Conservation (phyloP, 106 monocot species). For the Apostasia shenzhenica region DNA sequence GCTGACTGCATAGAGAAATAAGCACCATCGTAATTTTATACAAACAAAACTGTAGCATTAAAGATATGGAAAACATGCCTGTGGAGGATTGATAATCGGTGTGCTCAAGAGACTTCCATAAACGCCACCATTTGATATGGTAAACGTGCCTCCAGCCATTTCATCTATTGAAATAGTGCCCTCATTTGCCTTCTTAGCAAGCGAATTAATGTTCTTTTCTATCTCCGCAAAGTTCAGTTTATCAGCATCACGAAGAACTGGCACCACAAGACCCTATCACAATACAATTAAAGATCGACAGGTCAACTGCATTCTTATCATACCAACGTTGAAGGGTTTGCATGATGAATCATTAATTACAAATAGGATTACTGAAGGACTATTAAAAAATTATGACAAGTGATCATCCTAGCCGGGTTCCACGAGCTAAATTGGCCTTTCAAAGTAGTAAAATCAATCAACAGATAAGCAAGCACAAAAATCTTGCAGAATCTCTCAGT, state of each 20-base stretch:
- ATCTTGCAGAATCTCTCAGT: no score
- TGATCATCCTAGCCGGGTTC: no score
- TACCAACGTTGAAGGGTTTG: no score
- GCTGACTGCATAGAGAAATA: conserved; percentile 54
- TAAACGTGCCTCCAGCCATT: conserved; percentile 96
- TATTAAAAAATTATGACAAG: no score
- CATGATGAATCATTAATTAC: no score
- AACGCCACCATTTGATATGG: conserved; percentile 94
- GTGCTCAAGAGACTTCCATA: conserved; percentile 90
- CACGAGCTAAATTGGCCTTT: no score
- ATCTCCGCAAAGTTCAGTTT: conserved; percentile 80
- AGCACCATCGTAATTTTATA: not conserved
- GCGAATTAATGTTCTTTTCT: conserved; percentile 76
- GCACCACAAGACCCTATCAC: conserved; percentile 81
- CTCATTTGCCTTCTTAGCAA: conserved; percentile 62
- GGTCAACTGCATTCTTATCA: no score
- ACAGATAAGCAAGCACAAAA: no score
- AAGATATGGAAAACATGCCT: conserved; percentile 18
- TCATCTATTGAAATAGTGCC: conserved; percentile 91
- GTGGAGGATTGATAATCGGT: conserved; percentile 95
- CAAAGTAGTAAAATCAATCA: no score
- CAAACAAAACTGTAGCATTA: not conserved
- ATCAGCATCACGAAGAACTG: conserved; percentile 82
- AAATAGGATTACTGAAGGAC: no score
- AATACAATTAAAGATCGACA: no score